Evolutionary conservation across 805 yeast genomes (phyloP).

Genomic region (Ogataea chonburiensis): DNA sequence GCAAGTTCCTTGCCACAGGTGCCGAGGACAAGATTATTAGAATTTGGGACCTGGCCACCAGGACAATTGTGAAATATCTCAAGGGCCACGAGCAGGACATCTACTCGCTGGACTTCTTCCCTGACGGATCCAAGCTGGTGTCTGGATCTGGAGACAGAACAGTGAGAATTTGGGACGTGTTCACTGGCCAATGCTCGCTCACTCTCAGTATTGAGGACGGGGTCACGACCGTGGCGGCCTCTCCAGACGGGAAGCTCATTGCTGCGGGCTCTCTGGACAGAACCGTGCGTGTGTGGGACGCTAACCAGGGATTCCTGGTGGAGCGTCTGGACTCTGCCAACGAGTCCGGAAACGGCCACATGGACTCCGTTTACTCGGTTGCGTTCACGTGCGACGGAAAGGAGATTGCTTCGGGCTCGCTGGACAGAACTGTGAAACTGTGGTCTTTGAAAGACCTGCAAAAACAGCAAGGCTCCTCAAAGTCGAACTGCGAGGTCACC

Average conservation of each 20-base stretch:
- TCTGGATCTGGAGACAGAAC: conserved; percentile 97
- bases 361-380: conserved; percentile 92
- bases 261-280: conserved; percentile 97
- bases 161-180: conserved; percentile 93
- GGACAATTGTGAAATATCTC: conserved; percentile 80
- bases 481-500: conserved; percentile 79
- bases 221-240: conserved; percentile 95
- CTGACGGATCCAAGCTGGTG: conserved; percentile 88
- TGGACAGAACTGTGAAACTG: conserved; percentile 92
- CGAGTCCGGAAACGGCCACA: conserved; percentile 89
- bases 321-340: conserved; percentile 90
- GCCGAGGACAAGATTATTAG: conserved; percentile 88
- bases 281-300: conserved; percentile 96
- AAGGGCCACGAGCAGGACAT: conserved; percentile 97
- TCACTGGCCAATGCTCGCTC: conserved; percentile 82
- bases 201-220: conserved; percentile 95
- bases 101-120: conserved; percentile 91
- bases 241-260: conserved; percentile 89
- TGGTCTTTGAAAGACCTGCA: conserved; percentile 79
- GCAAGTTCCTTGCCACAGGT: conserved; percentile 90
- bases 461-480: conserved; percentile 45
- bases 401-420: conserved; percentile 90
- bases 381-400: conserved; percentile 89
- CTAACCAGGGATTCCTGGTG: conserved; percentile 84
- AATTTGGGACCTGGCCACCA: conserved; percentile 90